phyloP scores from a whole-genome alignment of 75 land plant species.

The Chamaecyparis obtusa region DNA sequence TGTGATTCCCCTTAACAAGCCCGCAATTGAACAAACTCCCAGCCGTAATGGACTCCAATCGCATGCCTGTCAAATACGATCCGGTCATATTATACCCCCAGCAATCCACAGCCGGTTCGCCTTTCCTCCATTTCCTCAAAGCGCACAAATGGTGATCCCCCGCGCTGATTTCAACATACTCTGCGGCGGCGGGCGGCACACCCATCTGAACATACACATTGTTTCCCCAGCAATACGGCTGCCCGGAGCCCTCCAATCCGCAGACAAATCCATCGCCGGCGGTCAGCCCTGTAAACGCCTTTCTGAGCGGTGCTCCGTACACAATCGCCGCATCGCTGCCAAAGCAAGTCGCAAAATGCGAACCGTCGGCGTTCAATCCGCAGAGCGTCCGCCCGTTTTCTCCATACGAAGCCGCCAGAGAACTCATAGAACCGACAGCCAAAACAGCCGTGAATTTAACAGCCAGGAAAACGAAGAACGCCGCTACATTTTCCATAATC shows the following conservation, averaged over 20 bases:
- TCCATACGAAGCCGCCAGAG: constrained; percentile 78
- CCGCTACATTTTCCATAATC: not conserved
- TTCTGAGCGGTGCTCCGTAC: constrained; percentile 63
- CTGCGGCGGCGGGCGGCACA: constrained; percentile 41
- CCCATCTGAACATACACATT: constrained; percentile 66
- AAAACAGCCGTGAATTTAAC: not conserved
- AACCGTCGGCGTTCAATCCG: constrained; percentile 51
- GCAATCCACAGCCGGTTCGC: constrained; percentile 59
- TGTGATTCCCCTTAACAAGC: constrained; percentile 46
- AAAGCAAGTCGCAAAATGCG: constrained; percentile 57
- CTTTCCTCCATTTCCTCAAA: constrained; percentile 34
- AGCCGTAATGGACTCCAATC: constrained; percentile 58
- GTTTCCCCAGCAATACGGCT: constrained; percentile 87
- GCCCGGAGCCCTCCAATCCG: constrained; percentile 43
- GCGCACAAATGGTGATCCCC: constrained; percentile 84
- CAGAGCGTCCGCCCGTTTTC: constrained; percentile 75
- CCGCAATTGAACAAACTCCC: constrained; percentile 83
- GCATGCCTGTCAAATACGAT: constrained; percentile 25
- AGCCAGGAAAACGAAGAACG: not conserved
- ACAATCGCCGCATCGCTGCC: constrained; percentile 69
- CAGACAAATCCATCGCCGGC: constrained; percentile 83
- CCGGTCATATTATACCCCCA: constrained; percentile 93
- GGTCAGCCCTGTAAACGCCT: constrained; percentile 54
- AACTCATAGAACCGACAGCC: constrained; percentile 60
- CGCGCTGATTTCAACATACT: constrained; percentile 63